Evolutionary conservation across 768 basidiomycete genomes (phyloP).

Genomic region (Termitomyces sp.): DNA sequence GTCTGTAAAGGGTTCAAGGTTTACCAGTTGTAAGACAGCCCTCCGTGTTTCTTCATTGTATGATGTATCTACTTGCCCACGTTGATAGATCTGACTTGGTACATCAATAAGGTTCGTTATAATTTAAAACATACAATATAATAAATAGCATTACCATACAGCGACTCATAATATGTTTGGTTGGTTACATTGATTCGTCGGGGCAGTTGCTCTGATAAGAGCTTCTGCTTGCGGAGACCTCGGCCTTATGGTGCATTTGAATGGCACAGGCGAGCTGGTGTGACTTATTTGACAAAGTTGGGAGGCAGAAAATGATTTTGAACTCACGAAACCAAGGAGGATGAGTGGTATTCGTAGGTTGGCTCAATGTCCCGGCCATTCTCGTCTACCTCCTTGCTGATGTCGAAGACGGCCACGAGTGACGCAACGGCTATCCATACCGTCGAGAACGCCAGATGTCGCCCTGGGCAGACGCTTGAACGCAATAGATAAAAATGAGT

Average conservation of each 20-base stretch:
- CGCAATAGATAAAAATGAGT: background rate
- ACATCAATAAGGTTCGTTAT: no score
- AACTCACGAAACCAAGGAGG: background rate
- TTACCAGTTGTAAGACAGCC: no score
- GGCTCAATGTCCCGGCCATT: slow-evolving; percentile 14
- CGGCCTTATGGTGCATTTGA: slow-evolving; percentile 10
- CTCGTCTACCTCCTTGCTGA: slow-evolving; percentile 19
- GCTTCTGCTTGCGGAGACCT: slow-evolving; percentile 5
- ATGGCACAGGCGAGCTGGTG: slow-evolving; percentile 4
- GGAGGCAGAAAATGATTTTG: background rate
- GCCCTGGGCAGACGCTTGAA: slow-evolving; percentile 29
- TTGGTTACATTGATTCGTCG: background rate
- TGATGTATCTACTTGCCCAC: no score
- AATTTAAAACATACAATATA: no score
- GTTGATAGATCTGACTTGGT: no score
- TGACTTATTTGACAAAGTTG: background rate
- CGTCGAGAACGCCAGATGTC: slow-evolving; percentile 25
- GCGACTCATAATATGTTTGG: no score
- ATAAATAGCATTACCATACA: no score
- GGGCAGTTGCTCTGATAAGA: background rate
- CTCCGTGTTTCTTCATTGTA: no score
- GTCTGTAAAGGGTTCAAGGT: no score
- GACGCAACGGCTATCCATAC: slow-evolving; percentile 26
- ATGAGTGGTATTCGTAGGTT: slow-evolving; percentile 1
- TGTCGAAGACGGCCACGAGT: slow-evolving; percentile 26